Evolutionary conservation across 140 eudicot species (phyloP).

Genomic region (Anethum foeniculum): DNA sequence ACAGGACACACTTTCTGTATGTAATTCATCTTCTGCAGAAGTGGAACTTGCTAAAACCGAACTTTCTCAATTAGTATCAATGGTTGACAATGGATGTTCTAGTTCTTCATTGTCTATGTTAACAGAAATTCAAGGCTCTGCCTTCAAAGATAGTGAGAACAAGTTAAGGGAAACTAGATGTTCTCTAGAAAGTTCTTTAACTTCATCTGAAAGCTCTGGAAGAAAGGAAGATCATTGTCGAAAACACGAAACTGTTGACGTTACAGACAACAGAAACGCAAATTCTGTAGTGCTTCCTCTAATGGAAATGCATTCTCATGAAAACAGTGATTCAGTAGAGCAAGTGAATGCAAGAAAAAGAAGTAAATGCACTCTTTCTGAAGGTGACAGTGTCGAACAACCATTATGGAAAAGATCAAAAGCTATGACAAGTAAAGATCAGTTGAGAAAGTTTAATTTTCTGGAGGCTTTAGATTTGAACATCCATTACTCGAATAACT

Average conservation of each 20-base stretch:
- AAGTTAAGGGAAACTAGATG: constrained; percentile 17
- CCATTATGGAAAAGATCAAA: constrained; percentile 31
- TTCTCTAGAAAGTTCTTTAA: constrained; percentile 38
- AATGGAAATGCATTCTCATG: constrained; percentile 37
- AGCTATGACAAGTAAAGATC: constrained; percentile 3
- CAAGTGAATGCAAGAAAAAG: constrained; percentile 39
- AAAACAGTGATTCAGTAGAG: constrained; percentile 14
- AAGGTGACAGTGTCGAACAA: constrained; percentile 30
- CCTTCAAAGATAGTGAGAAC: constrained; percentile 14
- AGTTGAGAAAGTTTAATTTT: constrained; percentile 16
- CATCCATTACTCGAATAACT: constrained; percentile 21
- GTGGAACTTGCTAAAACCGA: constrained; percentile 43
- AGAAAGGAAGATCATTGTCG: constrained; percentile 30
- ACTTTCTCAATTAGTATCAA: constrained; percentile 36
- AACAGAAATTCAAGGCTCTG: constrained; percentile 29
- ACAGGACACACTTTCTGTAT: constrained; percentile 67
- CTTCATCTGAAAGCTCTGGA: constrained; percentile 61
- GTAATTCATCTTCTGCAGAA: constrained; percentile 27
- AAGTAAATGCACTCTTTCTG: constrained; percentile 42
- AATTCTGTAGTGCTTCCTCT: constrained; percentile 36
- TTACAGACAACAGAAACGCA: neutral
- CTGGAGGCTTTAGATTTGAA: constrained; percentile 35
- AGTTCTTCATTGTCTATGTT: constrained; percentile 35
- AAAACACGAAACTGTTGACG: constrained; percentile 1
- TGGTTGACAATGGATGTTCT: constrained; percentile 41